Base-by-base conservation (phyloP, 768 basidiomycete species). In the Tephrocybe rancida region DNA sequence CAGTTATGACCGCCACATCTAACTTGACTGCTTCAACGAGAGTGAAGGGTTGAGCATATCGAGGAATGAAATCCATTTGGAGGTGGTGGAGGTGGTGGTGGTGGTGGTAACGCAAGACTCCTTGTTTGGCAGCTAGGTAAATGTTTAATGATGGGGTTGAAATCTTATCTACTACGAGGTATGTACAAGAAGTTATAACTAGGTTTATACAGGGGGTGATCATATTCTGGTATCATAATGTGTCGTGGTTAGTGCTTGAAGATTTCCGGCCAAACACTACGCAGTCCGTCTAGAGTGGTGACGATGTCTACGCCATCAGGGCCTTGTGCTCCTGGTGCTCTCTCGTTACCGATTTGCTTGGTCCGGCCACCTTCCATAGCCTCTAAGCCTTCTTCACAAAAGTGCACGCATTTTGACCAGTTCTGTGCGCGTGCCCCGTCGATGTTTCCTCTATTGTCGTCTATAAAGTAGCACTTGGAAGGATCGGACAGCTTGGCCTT, bases 391-490 rank as follows among this genome's bases (percentile, higher is more conserved):
- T 65, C 65, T 68, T 93, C 91, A 59, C 83, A 83, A 60, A 91
- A 93, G 63, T 92, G 87, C 3, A 83, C 88, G 42, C 87, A 87
- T 53, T 80, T 79, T 0, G 76, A 82, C 92, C 92, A 94, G 2
- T 86, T 86, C 10, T 86, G 67, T 16, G 70, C 68, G 50, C 75
- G 76, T 7, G 92, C 92, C 14, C 84, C 83, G 50, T 81, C 71
- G 19, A 93, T 80, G 59, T 94, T 93, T 19, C 68, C 64, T 62
- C 81, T 72, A 60, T 79, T 92, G 65, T 94, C 92, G 60, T 94
- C 92, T 25, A 94, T 68, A 63, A 94, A 94, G 57, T 85, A 84
- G 59, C 86, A 90, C 64, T 83, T 88, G 10, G 80, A 76, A 1
- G 86, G 81, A 69, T 92, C 87, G 0, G 72, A 70, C 13, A 90